Percentiles rank a stretch among this genome's conserved stretches.
Conservation (phyloP, 139 green algal genomes). For the Tetradesmus lagerheimii region DNA sequence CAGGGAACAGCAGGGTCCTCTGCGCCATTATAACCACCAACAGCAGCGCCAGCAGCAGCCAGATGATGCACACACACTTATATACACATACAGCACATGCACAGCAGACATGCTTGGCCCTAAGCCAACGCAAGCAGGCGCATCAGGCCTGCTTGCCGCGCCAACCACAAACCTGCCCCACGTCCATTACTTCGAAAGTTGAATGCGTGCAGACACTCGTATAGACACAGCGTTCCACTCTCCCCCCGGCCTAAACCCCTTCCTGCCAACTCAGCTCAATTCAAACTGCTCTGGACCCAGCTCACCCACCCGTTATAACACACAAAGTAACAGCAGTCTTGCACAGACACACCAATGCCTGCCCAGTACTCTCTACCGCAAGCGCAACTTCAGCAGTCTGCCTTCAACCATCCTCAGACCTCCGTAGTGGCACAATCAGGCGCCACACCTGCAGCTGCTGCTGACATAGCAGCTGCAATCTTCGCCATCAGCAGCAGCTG, state of each 20-base stretch:
- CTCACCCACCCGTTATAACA: neutral
- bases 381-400: neutral
- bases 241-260: neutral
- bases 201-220: neutral
- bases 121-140: neutral
- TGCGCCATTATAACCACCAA: neutral
- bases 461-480: neutral
- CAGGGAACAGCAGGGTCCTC: neutral
- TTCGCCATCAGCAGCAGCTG: too few species aligned
- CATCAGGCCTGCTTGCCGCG: neutral
- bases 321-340: neutral
- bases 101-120: neutral
- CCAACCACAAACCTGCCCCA: too few species aligned
- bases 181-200: neutral
- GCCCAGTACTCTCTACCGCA: neutral
- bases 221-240: neutral
- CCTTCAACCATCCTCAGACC: too few species aligned
- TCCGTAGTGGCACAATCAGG: neutral
- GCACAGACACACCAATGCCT: neutral
- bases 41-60: slow-evolving; percentile 17
- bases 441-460: neutral
- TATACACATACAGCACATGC: neutral
- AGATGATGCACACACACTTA: neutral
- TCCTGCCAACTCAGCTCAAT: neutral
- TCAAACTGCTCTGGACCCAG: neutral